These are phyloP conservation scores for Cyberlindnera nakhonratchasimensis DNA, from an alignment of 805 yeast genomes.

Conservation along the genomic window DNA sequence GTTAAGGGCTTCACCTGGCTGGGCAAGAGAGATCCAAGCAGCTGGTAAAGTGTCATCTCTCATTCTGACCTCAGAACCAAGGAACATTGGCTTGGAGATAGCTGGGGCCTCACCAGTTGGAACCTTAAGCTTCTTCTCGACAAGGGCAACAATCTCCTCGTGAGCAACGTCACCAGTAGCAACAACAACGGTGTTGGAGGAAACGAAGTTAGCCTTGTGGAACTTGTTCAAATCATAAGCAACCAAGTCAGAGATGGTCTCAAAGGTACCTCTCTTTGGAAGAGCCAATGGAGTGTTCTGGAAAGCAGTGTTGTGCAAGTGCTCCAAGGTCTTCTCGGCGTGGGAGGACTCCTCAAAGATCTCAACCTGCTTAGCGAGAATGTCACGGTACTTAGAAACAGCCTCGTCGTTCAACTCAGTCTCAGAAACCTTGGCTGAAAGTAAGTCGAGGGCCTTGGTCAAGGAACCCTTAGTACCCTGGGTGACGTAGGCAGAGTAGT, in stretches of 20 bases:
- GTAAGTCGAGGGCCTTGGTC: constrained; percentile 47
- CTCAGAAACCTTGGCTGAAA: constrained; percentile 41
- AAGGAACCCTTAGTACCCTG: constrained; percentile 49
- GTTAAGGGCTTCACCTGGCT: constrained; percentile 59
- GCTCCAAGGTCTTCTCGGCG: constrained; percentile 59
- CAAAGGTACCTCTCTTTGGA: constrained; percentile 74
- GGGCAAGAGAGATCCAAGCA: constrained; percentile 77
- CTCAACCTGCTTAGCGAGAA: constrained; percentile 45
- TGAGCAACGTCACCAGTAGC: constrained; percentile 70
- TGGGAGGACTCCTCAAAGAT: constrained; percentile 55
- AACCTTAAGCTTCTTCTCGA: constrained; percentile 48
- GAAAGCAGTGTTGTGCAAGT: constrained; percentile 79
- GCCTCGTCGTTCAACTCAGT: constrained; percentile 40
- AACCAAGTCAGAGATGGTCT: constrained; percentile 56
- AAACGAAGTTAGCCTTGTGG: constrained; percentile 52
- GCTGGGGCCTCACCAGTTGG: constrained; percentile 51
- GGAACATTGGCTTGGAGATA: constrained; percentile 55
- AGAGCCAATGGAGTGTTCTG: constrained; percentile 79
- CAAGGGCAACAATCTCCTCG: constrained; percentile 63
- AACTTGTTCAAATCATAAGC: constrained; percentile 55
- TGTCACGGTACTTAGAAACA: constrained; percentile 44
- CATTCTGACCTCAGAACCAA: constrained; percentile 84
- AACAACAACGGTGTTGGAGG: constrained; percentile 66
- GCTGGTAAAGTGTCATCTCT: constrained; percentile 85
- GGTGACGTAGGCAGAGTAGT: constrained; percentile 59